Conservation (phyloP, 2,329 filamentous ascomycete species). For the Atkinsonella texensis region DNA sequence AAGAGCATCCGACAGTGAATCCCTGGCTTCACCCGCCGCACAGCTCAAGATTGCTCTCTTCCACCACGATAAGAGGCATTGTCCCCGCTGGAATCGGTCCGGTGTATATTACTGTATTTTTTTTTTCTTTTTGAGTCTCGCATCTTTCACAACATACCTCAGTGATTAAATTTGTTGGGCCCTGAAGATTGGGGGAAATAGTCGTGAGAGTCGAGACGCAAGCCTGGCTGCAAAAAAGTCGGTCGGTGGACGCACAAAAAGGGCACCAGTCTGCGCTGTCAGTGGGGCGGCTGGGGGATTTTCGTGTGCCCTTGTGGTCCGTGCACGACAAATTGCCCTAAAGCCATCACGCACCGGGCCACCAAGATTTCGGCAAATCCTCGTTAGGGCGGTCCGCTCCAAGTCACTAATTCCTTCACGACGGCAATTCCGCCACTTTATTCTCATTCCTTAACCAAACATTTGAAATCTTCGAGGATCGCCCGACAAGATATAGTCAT, state of each 20-base stretch:
- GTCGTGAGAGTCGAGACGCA: not conserved
- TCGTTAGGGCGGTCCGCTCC: conserved; percentile 19
- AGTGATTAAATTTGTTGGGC: conserved; percentile 4
- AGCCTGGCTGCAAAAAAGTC: conserved; percentile 1
- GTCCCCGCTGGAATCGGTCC: conserved; percentile 24
- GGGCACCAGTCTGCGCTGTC: not conserved
- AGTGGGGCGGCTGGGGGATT: conserved; percentile 6
- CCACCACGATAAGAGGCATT: conserved; percentile 41
- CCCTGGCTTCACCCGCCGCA: conserved; percentile 12
- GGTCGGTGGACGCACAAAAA: conserved; percentile 1
- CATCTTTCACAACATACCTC: conserved; percentile 32
- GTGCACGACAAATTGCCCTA: conserved; percentile 32
- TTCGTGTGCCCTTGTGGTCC: conserved; percentile 29
- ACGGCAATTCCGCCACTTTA: conserved; percentile 14
- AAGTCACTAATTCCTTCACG: conserved; percentile 17
- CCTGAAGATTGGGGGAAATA: not conserved
- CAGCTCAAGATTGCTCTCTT: conserved; percentile 46
- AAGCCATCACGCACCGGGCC: conserved; percentile 23
- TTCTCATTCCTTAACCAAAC: conserved; percentile 17
- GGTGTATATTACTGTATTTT: conserved; percentile 13
- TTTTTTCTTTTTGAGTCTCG: not conserved
- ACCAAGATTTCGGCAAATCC: conserved; percentile 25
- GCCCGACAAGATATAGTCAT: conserved; percentile 42
- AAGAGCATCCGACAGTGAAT: conserved; percentile 9
- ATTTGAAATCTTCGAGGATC: conserved; percentile 53